Evolutionary conservation across 768 basidiomycete genomes (phyloP), one percentile per base, ranked within the genome.

Genomic region (Amanita subjunquillea): DNA sequence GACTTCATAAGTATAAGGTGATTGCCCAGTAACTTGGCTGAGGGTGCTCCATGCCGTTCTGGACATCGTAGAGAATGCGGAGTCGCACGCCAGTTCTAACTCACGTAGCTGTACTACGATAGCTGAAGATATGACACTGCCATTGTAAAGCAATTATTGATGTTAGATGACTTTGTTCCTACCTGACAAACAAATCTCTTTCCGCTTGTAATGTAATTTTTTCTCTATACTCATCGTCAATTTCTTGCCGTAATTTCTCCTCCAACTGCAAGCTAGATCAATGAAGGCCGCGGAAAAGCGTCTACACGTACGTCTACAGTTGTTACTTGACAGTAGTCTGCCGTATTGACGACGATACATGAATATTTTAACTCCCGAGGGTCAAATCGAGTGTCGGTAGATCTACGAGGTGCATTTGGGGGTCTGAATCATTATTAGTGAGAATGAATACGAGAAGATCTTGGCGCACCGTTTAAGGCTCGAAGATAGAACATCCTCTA

Each of bases 301-400:
- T 40, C 12, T 6, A 50, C 6, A 43, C 72, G 8, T 59, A 86
- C 93, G 78, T 96, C 91, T 17, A 82, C 62, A 1, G 94, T 90
- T 2, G 95, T 99, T 1, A 80, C 82, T 57, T 93, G 88, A 62
- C 96, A 99, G 63, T 98, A 99, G 63, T 98, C 94, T 1, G 94
- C 95, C 0, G 96, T 99, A 61, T 99, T 98, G 62, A 99, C 83
- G 23, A 95, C 69, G n/a, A 91, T 71, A 63, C 91, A 93, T 0
- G 89, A 82, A 56, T 87, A 89, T 60, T 80, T 83, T 30, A 98
- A 65, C 54, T 93, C 85, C 3, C 73, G 73, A 6, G 77, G 56
- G 63, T 96, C 93, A 30, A 82, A 77, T n/a, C 87, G 79, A 4
- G 80, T 79, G 46, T 99, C 95, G 17, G 72, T 72, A 1, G 94